Evolutionary conservation across 352 stramenopile genomes (phyloP).

Genomic region (Globisporangium heterothallicum): DNA sequence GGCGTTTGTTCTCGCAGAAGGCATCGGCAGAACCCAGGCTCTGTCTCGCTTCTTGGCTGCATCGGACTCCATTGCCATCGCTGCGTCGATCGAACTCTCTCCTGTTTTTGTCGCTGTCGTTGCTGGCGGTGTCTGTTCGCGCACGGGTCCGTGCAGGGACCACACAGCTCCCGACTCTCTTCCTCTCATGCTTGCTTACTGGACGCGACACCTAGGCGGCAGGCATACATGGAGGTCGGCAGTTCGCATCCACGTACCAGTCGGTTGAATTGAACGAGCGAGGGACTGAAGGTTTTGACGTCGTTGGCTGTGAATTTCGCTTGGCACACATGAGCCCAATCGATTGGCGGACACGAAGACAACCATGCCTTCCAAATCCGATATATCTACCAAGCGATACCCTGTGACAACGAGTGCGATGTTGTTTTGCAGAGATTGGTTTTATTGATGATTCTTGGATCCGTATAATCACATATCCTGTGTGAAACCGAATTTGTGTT

Average conservation of each 20-base stretch:
- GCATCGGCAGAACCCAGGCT: too few species aligned
- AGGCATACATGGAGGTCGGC: not conserved
- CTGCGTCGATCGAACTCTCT: too few species aligned
- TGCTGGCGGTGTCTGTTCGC: too few species aligned
- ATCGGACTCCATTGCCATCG: too few species aligned
- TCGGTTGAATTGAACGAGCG: conserved; percentile 81
- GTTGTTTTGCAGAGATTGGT: not conserved
- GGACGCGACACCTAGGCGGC: too few species aligned
- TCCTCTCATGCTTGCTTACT: not conserved
- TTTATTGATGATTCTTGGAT: not conserved
- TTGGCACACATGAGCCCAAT: conserved; percentile 44
- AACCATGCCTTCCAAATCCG: not conserved
- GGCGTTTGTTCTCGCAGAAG: too few species aligned
- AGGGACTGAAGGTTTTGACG: conserved; percentile 70
- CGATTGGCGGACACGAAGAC: conserved; percentile 45
- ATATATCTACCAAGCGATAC: not conserved
- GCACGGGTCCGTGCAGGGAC: too few species aligned
- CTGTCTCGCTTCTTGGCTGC: too few species aligned
- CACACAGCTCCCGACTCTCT: too few species aligned
- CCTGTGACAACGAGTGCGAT: too few species aligned
- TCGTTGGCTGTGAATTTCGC: conserved; percentile 19
- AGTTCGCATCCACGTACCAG: conserved; percentile 47
- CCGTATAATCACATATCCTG: not conserved
- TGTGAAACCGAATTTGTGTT: not conserved
- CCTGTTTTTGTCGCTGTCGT: too few species aligned